Conservation (phyloP, 2,329 filamentous ascomycete species). For the Alternaria sp. region DNA sequence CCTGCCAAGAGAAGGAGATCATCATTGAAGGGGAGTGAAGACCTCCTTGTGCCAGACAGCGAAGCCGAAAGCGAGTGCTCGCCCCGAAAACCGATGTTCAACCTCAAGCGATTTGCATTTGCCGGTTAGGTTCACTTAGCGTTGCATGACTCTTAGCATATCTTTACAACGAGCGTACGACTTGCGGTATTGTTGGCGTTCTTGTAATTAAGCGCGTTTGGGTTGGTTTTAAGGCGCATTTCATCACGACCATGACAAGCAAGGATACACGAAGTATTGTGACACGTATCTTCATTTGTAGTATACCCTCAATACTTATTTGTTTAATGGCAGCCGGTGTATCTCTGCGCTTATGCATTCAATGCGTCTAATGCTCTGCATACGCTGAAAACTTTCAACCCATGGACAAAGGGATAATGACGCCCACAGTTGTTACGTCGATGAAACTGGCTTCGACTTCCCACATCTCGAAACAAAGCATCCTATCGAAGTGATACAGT, state of each 20-base stretch:
- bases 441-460: not conserved
- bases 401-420: not conserved
- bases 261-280: constrained; percentile 6
- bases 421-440: not conserved
- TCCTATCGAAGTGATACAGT: not conserved
- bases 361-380: not conserved
- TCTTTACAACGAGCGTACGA: constrained; percentile 13
- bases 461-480: constrained; percentile 9
- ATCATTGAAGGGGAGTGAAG: constrained; percentile 55
- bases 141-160: constrained; percentile 9
- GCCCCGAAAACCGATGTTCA: constrained; percentile 46
- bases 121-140: constrained; percentile 25
- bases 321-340: not conserved
- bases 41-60: constrained; percentile 57
- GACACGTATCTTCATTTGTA: constrained; percentile 17
- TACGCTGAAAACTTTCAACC: not conserved
- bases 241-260: not conserved
- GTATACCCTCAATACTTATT: constrained; percentile 25
- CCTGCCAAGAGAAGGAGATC: constrained; percentile 29
- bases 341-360: not conserved
- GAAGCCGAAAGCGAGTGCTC: constrained; percentile 51
- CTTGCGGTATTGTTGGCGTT: constrained; percentile 13
- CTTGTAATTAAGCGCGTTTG: constrained; percentile 4
- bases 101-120: constrained; percentile 53
- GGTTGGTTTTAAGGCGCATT: not conserved